Percentiles rank a stretch among this genome's conserved stretches.
Conservation (phyloP, 1,284 basidiomycete species). For the Tremellales sp. region DNA sequence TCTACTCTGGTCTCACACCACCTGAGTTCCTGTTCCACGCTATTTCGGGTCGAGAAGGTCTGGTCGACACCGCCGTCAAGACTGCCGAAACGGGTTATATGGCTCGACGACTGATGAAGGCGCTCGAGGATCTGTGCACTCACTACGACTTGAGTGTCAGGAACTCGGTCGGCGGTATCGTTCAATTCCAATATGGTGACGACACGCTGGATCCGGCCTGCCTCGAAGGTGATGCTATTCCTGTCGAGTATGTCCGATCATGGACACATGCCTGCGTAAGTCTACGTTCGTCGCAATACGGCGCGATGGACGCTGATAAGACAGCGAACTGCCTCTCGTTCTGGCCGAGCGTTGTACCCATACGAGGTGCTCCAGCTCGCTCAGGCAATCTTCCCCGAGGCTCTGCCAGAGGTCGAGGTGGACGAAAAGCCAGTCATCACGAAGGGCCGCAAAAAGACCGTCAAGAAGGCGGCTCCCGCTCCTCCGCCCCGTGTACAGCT, state of each 20-base stretch:
- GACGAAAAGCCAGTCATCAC: constrained; percentile 1
- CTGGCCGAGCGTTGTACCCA: constrained; percentile 68
- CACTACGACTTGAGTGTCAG: constrained; percentile 97
- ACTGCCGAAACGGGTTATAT: constrained; percentile 99
- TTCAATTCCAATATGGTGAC: constrained; percentile 96
- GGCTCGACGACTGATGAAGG: constrained; percentile 98
- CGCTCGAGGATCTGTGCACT: constrained; percentile 92
- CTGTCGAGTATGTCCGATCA: constrained; percentile 81
- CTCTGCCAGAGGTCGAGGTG: neutral
- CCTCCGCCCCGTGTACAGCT: constrained; percentile 8
- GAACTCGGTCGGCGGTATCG: constrained; percentile 92
- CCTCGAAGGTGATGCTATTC: constrained; percentile 88
- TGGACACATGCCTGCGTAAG: constrained; percentile 83
- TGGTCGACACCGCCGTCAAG: constrained; percentile 99
- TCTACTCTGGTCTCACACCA: constrained; percentile 89
- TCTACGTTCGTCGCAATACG: constrained; percentile 6
- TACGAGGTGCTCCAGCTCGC: constrained; percentile 80
- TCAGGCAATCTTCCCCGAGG: constrained; percentile 52
- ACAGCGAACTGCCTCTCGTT: constrained; percentile 62
- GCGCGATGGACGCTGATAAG: constrained; percentile 1
- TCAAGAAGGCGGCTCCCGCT: constrained; percentile 5
- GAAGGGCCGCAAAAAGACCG: constrained; percentile 8
- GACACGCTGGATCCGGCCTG: constrained; percentile 97
- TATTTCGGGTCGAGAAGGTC: constrained; percentile 95
- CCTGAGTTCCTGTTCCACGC: constrained; percentile 99